phyloP scores from a whole-genome alignment of 345 rosid genomes.

The Streptanthus diversifolius region DNA sequence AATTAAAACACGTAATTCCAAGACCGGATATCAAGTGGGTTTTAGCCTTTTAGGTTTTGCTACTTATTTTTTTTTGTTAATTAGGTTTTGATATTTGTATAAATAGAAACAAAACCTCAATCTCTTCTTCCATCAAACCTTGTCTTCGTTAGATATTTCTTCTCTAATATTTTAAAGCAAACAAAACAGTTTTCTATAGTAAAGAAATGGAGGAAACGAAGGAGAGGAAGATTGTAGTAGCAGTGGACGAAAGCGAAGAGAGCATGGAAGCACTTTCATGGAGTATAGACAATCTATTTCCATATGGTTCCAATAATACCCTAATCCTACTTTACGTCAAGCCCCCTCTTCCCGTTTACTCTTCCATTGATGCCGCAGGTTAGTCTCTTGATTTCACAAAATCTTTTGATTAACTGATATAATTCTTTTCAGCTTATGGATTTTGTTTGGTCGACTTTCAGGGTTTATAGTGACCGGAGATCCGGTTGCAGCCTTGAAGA shows the following conservation, averaged over 20 bases:
- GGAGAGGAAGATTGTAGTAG: slow-evolving; percentile 60
- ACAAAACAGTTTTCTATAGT: neutral
- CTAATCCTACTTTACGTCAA: slow-evolving; percentile 79
- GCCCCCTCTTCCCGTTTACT: slow-evolving; percentile 65
- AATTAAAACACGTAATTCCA: slow-evolving; percentile 5
- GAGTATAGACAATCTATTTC: slow-evolving; percentile 63
- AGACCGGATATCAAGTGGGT: slow-evolving; percentile 11
- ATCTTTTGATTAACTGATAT: neutral
- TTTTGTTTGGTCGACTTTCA: slow-evolving; percentile 26
- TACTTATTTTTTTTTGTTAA: neutral
- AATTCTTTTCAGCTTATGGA: neutral
- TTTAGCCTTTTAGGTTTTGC: neutral
- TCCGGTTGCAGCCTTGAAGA: slow-evolving; percentile 44
- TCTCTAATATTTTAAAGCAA: neutral
- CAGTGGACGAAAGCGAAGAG: slow-evolving; percentile 86
- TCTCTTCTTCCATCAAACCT: neutral
- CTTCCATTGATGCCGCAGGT: slow-evolving; percentile 69
- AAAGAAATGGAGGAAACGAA: slow-evolving; percentile 27
- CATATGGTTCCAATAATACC: slow-evolving; percentile 35
- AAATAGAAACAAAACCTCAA: slow-evolving; percentile 9
- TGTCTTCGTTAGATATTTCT: slow-evolving; percentile 20
- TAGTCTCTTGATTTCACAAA: neutral
- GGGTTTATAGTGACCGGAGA: slow-evolving; percentile 58
- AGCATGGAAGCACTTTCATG: slow-evolving; percentile 91
- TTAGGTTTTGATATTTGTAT: neutral